phyloP scores from a whole-genome alignment of 352 stramenopile genomes.

The Globisporangium rhizosaccharum region DNA sequence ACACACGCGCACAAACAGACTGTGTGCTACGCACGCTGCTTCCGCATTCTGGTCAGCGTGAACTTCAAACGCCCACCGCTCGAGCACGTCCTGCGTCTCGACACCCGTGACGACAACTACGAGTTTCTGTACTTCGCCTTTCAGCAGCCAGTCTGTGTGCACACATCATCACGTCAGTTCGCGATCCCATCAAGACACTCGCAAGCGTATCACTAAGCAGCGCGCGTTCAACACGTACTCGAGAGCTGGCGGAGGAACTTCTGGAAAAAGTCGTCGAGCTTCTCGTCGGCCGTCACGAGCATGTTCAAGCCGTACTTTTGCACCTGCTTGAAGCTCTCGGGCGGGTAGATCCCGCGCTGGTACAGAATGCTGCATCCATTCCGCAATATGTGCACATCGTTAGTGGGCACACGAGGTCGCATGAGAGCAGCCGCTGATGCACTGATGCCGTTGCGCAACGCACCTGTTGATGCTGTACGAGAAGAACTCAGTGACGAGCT shows the following conservation, averaged over 20 bases:
- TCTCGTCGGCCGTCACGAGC: slow-evolving; percentile 96
- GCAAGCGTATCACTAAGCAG: neutral
- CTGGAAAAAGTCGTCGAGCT: slow-evolving; percentile 93
- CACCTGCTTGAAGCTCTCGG: slow-evolving; percentile 97
- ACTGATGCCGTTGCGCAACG: neutral
- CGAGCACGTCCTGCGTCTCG: slow-evolving; percentile 95
- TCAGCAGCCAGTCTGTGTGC: slow-evolving; percentile 89
- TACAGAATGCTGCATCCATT: slow-evolving; percentile 87
- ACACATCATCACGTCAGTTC: neutral
- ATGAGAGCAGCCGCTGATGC: neutral
- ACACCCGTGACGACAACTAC: slow-evolving; percentile 98
- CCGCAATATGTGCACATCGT: neutral
- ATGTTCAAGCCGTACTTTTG: slow-evolving; percentile 98
- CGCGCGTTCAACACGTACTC: slow-evolving; percentile 29
- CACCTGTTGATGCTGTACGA: slow-evolving; percentile 98
- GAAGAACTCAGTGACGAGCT: slow-evolving; percentile 99
- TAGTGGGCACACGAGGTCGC: slow-evolving; percentile 4
- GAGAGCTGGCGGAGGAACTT: slow-evolving; percentile 91
- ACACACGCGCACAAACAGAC: neutral
- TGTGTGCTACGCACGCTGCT: slow-evolving; percentile 24
- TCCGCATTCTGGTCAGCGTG: slow-evolving; percentile 51
- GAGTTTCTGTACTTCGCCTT: slow-evolving; percentile 95
- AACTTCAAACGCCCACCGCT: slow-evolving; percentile 99
- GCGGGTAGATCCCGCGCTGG: slow-evolving; percentile 97
- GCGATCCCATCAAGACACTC: too few relatives aligned